Evolutionary conservation across 371 early-diverging fungal genomes (phyloP).

Genomic region (Nematocida parisii): DNA sequence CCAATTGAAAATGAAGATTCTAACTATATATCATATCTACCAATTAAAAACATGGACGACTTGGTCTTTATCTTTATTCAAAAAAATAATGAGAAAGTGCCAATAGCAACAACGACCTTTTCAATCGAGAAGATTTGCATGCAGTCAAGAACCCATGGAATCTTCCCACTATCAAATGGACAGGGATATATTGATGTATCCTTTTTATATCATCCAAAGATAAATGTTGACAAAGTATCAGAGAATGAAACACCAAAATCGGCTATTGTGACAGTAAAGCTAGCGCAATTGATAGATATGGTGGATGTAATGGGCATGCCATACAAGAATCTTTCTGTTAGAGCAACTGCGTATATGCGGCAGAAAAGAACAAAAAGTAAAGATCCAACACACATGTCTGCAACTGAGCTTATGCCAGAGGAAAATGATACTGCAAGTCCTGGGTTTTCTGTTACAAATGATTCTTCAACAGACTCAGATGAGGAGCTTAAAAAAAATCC

Average conservation of each 20-base stretch:
- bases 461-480: conserved; percentile 56
- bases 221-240: conserved; percentile 35
- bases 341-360: conserved; percentile 35
- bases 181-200: conserved; percentile 49
- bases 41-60: conserved; percentile 55
- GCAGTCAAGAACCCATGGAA: conserved; percentile 21
- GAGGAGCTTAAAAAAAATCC: conserved; percentile 26
- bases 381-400: conserved; percentile 51
- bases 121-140: conserved; percentile 51
- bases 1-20: not conserved
- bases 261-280: conserved; percentile 63
- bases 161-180: conserved; percentile 24
- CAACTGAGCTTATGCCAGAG: conserved; percentile 44
- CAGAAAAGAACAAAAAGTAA: conserved; percentile 35
- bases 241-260: conserved; percentile 49
- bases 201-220: conserved; percentile 37
- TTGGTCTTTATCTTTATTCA: conserved; percentile 3
- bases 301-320: conserved; percentile 43
- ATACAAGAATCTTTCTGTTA: conserved; percentile 30
- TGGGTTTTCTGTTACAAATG: conserved; percentile 33
- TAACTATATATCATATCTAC: conserved; percentile 41
- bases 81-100: not conserved
- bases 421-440: conserved; percentile 21
- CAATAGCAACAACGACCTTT: conserved; percentile 9
- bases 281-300: conserved; percentile 66